These are phyloP conservation scores for Alternaria panax DNA, from an alignment of 2,329 filamentous ascomycete species.

Conservation along the genomic window DNA sequence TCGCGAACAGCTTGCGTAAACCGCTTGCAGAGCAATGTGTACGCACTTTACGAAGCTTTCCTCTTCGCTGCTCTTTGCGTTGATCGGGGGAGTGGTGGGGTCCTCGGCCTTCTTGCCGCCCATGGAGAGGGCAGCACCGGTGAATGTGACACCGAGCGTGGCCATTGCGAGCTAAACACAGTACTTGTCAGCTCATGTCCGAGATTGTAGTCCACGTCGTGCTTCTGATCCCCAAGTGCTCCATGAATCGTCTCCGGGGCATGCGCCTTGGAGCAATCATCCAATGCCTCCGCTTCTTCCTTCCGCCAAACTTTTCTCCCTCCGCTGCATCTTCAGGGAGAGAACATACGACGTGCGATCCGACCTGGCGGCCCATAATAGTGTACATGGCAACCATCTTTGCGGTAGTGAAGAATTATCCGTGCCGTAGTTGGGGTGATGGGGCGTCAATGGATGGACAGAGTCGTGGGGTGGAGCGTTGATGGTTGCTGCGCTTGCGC, in stretches of 20 bases:
- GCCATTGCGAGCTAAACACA: constrained; percentile 65
- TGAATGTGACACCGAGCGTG: constrained; percentile 50
- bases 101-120: constrained; percentile 55
- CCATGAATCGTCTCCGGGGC: neutral
- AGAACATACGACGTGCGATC: constrained; percentile 60
- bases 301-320: constrained; percentile 26
- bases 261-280: neutral
- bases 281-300: neutral
- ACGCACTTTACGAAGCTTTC: constrained; percentile 72
- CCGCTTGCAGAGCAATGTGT: neutral
- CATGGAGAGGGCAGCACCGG: constrained; percentile 46
- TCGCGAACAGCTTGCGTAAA: neutral
- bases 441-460: constrained; percentile 43
- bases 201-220: constrained; percentile 10
- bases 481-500: constrained; percentile 25
- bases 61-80: constrained; percentile 71
- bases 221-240: neutral
- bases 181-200: neutral
- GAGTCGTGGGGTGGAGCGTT: constrained; percentile 14
- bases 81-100: constrained; percentile 61
- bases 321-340: neutral
- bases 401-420: constrained; percentile 31
- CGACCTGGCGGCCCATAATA: constrained; percentile 61
- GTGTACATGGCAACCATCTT: constrained; percentile 62
- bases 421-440: constrained; percentile 27